These are phyloP conservation scores for Conidiobolus incongruus DNA, from an alignment of 371 early-diverging fungal species.

Conservation along the genomic window DNA sequence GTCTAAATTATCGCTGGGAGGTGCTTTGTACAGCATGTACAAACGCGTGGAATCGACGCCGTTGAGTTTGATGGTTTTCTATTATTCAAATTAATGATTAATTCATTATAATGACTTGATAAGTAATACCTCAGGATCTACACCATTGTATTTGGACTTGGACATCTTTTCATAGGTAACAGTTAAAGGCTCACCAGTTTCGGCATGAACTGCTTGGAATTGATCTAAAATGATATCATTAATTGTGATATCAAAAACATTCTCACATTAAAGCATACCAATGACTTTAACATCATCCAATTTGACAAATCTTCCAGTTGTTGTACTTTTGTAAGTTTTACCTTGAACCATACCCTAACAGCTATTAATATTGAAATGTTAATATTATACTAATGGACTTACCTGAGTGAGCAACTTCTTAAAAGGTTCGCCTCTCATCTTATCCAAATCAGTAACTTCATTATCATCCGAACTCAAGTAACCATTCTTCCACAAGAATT, in stretches of 20 bases:
- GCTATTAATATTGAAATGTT: neutral
- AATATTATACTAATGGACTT: neutral
- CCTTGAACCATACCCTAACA: conserved; percentile 83
- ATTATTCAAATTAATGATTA: neutral
- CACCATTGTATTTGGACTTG: conserved; percentile 87
- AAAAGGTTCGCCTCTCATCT: conserved; percentile 53
- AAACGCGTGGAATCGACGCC: conserved; percentile 75
- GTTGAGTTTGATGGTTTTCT: conserved; percentile 33
- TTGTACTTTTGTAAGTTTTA: conserved; percentile 53
- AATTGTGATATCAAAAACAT: too few species aligned
- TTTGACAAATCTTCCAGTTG: conserved; percentile 52
- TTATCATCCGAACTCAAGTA: conserved; percentile 12
- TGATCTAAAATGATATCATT: conserved; percentile 13
- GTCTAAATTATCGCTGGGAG: conserved; percentile 69
- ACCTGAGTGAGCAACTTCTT: conserved; percentile 58
- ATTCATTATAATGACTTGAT: neutral
- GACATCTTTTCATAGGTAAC: conserved; percentile 84
- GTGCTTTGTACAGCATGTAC: conserved; percentile 74
- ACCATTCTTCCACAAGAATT: conserved; percentile 42
- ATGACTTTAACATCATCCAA: conserved; percentile 45
- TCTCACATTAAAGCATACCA: conserved; percentile 12
- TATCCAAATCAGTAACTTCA: conserved; percentile 9
- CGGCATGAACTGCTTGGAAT: conserved; percentile 24
- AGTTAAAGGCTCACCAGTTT: conserved; percentile 30
- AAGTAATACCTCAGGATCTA: conserved; percentile 44